Base-by-base conservation (phyloP, 345 rosid genomes). In the Hypericum androsaemum region DNA sequence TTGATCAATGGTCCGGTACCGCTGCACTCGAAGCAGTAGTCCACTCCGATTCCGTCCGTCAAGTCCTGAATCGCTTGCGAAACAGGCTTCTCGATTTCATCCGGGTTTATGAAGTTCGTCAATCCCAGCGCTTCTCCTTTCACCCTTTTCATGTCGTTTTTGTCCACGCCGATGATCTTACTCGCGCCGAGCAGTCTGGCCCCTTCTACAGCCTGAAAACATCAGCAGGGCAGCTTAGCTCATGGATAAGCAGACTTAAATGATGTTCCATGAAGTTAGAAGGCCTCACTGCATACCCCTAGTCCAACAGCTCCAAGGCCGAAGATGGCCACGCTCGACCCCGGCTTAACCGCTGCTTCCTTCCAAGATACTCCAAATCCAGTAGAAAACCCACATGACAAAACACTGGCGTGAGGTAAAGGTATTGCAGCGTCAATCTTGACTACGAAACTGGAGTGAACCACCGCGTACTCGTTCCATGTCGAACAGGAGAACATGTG, bases 1-100 rank as follows among this genome's bases (percentile, higher is more conserved):
- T 73, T 63, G 39, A 74, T 15, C 49, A 81, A 68, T 10, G 55
- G 32, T 2, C 68, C 10, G 8, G 17, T 64, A 8, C 85, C 94
- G 4, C 71, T 64, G 66, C 94, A 87, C 55, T 81, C 87, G 39
- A 87, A 72, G 75, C 85, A 64, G 49, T 64, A 81, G 61, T 81
- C 83, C 2, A 80, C 87, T 12, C 85, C 87, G 7, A 52, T 39
- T 49, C 82, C 94, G 36, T 50, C 64, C 0, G 62, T 80, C 41
- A 78, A 47, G 28, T 73, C 82, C 46, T 37, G 73, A 7, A 83
- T 55, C 38, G 75, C 28, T 41, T 72, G 62, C 7, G 75, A 54
- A 56, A 76, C 46, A 0, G 82, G 39, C 41, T 76, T 71, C 6
- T 60, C 61, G n/a, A 56, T 56, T 2, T 61, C 76, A 10, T 65